A percentile compares a stretch with the other conserved stretches of the same genome.
These are phyloP conservation scores for Diplodia seriata DNA, from an alignment of 2,329 filamentous ascomycete genomes.

Conservation along the genomic window DNA sequence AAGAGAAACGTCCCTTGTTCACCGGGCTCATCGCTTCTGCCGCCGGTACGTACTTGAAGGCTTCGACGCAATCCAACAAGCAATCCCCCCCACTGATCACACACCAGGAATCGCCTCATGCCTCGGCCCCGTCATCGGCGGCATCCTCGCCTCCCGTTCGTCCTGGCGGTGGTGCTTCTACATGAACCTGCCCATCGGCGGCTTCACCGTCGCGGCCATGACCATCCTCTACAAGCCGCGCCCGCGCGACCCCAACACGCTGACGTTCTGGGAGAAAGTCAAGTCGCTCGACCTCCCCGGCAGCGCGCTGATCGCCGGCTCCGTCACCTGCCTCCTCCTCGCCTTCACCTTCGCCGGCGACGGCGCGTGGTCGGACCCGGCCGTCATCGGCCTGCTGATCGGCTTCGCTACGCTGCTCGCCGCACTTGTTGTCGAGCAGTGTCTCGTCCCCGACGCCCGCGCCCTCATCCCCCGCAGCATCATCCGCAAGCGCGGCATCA, in stretches of 20 bases:
- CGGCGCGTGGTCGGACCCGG: background rate
- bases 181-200: constrained; percentile 18
- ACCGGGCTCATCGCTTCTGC: constrained; percentile 1
- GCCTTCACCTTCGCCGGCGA: constrained; percentile 11
- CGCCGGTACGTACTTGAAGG: background rate
- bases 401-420: background rate
- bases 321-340: constrained; percentile 9
- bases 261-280: background rate
- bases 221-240: constrained; percentile 9
- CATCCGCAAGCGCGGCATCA: constrained; percentile 11
- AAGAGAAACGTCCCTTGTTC: constrained; percentile 4
- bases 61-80: too few relatives aligned
- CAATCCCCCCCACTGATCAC: too few relatives aligned
- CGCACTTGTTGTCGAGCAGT: background rate
- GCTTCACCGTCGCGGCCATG: constrained; percentile 1
- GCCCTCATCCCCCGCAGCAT: background rate
- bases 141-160: background rate
- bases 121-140: constrained; percentile 8
- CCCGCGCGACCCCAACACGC: background rate
- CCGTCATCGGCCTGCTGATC: constrained; percentile 3
- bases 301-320: constrained; percentile 1
- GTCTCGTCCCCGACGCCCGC: background rate
- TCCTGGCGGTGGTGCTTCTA: constrained; percentile 20
- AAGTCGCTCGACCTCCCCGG: constrained; percentile 1
- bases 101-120: constrained; percentile 4